phyloP scores from a whole-genome alignment of 2,329 filamentous ascomycete genomes.

The Colletotrichum scovillei region DNA sequence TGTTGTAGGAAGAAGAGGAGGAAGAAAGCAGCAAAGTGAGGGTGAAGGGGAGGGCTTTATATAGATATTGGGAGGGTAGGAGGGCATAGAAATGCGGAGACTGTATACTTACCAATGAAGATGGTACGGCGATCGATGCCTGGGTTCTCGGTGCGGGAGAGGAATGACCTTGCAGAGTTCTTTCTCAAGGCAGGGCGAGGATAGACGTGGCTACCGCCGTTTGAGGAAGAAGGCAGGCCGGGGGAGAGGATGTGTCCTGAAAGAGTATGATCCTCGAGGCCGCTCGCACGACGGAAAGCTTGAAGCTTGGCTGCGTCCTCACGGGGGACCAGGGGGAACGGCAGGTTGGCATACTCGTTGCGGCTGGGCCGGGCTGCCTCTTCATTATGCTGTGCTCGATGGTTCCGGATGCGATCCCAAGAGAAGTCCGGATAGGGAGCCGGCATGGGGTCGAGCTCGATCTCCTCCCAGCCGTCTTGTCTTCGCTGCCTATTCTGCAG shows the following conservation, averaged over 20 bases:
- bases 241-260: constrained; percentile 19
- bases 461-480: constrained; percentile 16
- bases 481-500: not conserved
- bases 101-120: constrained; percentile 13
- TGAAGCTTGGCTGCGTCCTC: constrained; percentile 31
- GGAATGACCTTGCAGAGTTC: constrained; percentile 16
- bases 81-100: not conserved
- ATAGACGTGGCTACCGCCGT: constrained; percentile 2
- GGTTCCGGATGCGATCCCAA: not conserved
- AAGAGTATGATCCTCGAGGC: constrained; percentile 36
- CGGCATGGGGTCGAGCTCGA: constrained; percentile 13
- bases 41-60: not conserved
- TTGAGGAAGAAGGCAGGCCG: constrained; percentile 2
- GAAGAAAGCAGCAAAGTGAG: not conserved
- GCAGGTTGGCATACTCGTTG: constrained; percentile 6
- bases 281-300: constrained; percentile 32
- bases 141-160: constrained; percentile 14
- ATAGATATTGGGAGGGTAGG: not conserved
- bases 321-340: constrained; percentile 24
- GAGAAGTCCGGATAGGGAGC: not conserved
- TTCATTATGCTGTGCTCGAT: not conserved
- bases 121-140: constrained; percentile 1
- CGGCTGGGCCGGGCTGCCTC: not conserved
- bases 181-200: not conserved
- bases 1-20: not conserved